Base-by-base conservation (phyloP, 345 rosid genomes). In the Populus simonii region DNA sequence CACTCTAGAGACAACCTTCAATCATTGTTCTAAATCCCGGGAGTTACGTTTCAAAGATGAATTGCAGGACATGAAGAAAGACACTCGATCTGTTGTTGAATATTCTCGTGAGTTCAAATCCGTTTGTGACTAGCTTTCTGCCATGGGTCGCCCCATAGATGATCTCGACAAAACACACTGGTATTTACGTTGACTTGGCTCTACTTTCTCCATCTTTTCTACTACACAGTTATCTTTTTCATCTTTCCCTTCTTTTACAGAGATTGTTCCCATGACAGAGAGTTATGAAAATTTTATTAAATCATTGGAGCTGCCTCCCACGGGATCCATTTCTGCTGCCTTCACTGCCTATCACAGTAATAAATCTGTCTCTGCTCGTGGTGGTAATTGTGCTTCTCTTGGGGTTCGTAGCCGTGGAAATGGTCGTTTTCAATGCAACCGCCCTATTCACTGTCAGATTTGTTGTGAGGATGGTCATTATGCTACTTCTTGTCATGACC, bases 381-480 rank as follows among this genome's bases (percentile, higher is more conserved):
- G 43, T 7, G 43, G 39, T 33, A 36, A 36, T 67, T 6, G 70
- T 16, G 0, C 39, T 22, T 67, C 70, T 67, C 23, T 4, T 16
- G 25, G 36, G 36, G 29, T 45, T 25, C 8, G 38, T 67, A 33
- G 45, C 25, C 0, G 45, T 22, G 71, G 4, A 31, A 67, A 67
- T 67, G 71, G 43, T 36, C 9, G 0, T 33, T 31, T 13, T 67
- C 71, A 70, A 8, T 31, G 57, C n/a, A 41, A 43, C 18, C 45
- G 3, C 22, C 76, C 71, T 3, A 65, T 35, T 4, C 45, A 20
- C 1, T 73, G 66, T 23, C 77, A 72, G 29, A 72, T 78, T 6
- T 78, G 63, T 13, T 33, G 61, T 29, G 2, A 9, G n/a, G 63
- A 78, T 8, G 70, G 80, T 5, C 76, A 77, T 15, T 77, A 77